Percentiles rank a stretch among this genome's conserved stretches.
These are phyloP conservation scores for Cubamyces lactineus DNA, from an alignment of 768 basidiomycete genomes.

Conservation along the genomic window DNA sequence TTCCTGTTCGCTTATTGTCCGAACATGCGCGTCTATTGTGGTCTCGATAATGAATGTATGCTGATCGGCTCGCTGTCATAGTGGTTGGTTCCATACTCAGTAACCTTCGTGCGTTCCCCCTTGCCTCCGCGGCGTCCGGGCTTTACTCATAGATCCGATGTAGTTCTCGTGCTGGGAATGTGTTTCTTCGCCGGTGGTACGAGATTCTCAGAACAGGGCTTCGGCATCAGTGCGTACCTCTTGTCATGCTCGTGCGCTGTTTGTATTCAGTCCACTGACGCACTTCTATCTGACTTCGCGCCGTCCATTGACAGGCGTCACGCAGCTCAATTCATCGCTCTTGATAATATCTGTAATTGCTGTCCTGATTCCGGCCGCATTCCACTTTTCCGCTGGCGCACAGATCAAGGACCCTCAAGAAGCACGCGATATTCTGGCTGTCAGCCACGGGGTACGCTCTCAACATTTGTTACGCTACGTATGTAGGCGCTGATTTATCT, in stretches of 20 bases:
- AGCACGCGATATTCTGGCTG: slow-evolving; percentile 45
- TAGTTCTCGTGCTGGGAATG: slow-evolving; percentile 75
- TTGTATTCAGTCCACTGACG: background rate
- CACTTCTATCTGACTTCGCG: background rate
- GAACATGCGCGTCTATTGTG: background rate
- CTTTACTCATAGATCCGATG: background rate
- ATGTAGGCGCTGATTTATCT: background rate
- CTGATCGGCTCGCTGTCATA: slow-evolving; percentile 14
- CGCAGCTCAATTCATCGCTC: slow-evolving; percentile 76
- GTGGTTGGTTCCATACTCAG: slow-evolving; percentile 52
- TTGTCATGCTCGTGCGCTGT: background rate
- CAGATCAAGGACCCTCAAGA: slow-evolving; percentile 39
- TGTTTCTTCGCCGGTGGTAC: slow-evolving; percentile 87
- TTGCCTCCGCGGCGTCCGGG: background rate
- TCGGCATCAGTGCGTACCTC: slow-evolving; percentile 62
- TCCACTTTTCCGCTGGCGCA: slow-evolving; percentile 55
- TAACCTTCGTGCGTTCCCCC: slow-evolving; percentile 41
- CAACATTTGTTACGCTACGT: background rate
- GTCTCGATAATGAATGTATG: background rate
- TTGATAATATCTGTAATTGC: slow-evolving; percentile 81
- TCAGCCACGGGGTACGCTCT: slow-evolving; percentile 55
- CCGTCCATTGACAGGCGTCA: slow-evolving; percentile 43
- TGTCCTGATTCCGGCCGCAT: slow-evolving; percentile 78
- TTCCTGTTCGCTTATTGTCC: slow-evolving; percentile 13
- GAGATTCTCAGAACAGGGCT: slow-evolving; percentile 79